Conservation (phyloP, 805 yeast species). For the Kuraishia piskuri region DNA sequence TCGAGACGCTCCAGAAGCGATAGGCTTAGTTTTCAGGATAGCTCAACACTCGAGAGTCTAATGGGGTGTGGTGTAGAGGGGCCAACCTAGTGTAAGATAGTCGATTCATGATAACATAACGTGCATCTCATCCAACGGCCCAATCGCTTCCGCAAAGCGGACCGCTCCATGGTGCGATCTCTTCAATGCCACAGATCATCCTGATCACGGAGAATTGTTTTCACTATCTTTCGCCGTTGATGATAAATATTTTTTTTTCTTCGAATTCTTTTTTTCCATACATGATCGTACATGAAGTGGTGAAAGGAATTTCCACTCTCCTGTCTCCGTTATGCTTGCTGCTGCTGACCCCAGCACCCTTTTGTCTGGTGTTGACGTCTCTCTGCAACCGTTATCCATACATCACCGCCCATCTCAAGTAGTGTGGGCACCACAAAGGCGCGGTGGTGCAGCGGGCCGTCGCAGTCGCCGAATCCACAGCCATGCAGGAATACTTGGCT, state of each 20-base stretch:
- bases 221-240: neutral
- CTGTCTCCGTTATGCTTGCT: neutral
- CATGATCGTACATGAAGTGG: neutral
- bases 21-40: too few species aligned
- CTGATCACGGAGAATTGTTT: neutral
- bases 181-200: neutral
- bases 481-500: too few species aligned
- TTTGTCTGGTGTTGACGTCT: neutral
- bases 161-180: neutral
- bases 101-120: too few species aligned
- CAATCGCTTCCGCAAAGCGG: neutral
- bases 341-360: neutral
- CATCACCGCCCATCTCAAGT: neutral
- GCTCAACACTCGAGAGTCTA: too few species aligned
- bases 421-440: neutral
- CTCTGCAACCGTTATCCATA: neutral
- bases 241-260: too few species aligned
- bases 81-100: too few species aligned
- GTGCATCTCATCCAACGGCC: too few species aligned
- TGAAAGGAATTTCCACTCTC: neutral
- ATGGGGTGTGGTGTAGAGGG: too few species aligned
- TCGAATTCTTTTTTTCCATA: neutral
- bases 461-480: neutral
- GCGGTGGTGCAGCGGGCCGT: neutral
- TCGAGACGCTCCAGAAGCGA: too few species aligned